Base-by-base conservation (phyloP, 1,139 yeast species). In the Scheffersomyces segobiensis region DNA sequence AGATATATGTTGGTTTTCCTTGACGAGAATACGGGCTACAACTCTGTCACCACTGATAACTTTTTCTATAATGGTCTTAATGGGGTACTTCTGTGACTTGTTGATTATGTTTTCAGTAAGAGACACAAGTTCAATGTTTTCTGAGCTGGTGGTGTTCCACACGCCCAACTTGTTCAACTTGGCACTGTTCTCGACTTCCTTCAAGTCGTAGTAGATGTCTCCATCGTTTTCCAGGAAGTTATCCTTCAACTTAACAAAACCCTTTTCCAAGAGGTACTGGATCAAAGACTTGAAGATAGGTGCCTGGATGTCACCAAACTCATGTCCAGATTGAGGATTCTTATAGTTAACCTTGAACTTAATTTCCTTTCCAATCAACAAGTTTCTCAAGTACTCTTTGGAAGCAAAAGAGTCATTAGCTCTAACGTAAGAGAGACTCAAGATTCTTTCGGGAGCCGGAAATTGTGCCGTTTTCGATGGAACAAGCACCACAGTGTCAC, bases 41-140 rank as follows among this genome's bases (percentile, higher is more conserved):
- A 90, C 72, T 57, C 97, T 77, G 72, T 92, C 97, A 55, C 97
- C 97, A 63, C 88, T 79, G 59, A 91, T 81, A 22, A 89, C 96
- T 66, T 84, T 86, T 71, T 91, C 97, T 46, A 91, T 87, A 59
- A 91, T 82, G 22, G 89, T 80, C 19, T 81, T 77, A 60, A 86
- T 73, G 47, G 88, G 85, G 32, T 72, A 60, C 42, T 72, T 72
- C 57, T 71, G 72, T 6, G 87, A 79, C 56, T 70, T 71, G 20
- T 71, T 68, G 57, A 78, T 73, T 51, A 81, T 73, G 12, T 67
- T 69, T 18, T 75, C 79, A 26, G 81, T 73, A 52, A 87, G 73
- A 24, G 69, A 63, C 50, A 71, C 69, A 5, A 71, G 58, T 51
- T 76, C 73, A 17, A 69, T 63, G 46, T 49, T 56, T 3, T 57